phyloP scores from a whole-genome alignment of 805 yeast genomes.

The Komagataella mondaviorum region DNA sequence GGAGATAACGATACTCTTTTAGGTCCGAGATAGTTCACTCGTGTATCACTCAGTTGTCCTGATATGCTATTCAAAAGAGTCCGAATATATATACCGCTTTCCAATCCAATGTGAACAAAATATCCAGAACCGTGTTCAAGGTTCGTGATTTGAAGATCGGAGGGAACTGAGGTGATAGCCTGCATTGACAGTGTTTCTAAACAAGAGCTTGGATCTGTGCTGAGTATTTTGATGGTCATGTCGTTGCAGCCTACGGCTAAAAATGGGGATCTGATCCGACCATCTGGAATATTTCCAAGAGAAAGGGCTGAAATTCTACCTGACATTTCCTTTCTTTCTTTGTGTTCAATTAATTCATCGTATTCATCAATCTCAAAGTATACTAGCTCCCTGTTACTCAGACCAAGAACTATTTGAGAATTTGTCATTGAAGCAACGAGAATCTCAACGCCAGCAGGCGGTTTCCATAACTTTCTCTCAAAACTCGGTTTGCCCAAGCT shows the following conservation, averaged over 20 bases:
- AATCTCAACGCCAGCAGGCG: slow-evolving; percentile 66
- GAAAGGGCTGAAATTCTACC: slow-evolving; percentile 34
- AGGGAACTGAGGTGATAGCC: slow-evolving; percentile 42
- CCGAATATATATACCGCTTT: slow-evolving; percentile 69
- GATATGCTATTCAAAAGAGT: slow-evolving; percentile 40
- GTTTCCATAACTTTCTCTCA: slow-evolving; percentile 47
- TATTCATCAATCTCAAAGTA: slow-evolving; percentile 70
- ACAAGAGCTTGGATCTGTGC: slow-evolving; percentile 44
- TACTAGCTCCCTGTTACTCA: slow-evolving; percentile 62
- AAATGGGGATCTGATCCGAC: slow-evolving; percentile 34
- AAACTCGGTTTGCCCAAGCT: slow-evolving; percentile 14
- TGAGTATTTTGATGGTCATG: slow-evolving; percentile 52
- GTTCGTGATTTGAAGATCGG: slow-evolving; percentile 20
- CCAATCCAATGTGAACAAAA: slow-evolving; percentile 65
- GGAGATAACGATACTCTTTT: slow-evolving; percentile 39
- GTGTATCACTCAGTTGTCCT: slow-evolving; percentile 52
- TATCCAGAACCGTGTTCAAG: slow-evolving; percentile 14
- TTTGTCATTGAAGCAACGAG: slow-evolving; percentile 46
- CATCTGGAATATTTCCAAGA: slow-evolving; percentile 34
- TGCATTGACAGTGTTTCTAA: slow-evolving; percentile 53
- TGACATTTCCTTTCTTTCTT: slow-evolving; percentile 40
- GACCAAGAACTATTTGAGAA: slow-evolving; percentile 54
- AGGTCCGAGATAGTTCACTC: slow-evolving; percentile 64
- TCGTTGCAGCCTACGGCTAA: slow-evolving; percentile 66
- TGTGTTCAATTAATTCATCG: slow-evolving; percentile 60